Evolutionary conservation across 176 grass and related monocot genomes (phyloP).

Genomic region (Carex cristatella): DNA sequence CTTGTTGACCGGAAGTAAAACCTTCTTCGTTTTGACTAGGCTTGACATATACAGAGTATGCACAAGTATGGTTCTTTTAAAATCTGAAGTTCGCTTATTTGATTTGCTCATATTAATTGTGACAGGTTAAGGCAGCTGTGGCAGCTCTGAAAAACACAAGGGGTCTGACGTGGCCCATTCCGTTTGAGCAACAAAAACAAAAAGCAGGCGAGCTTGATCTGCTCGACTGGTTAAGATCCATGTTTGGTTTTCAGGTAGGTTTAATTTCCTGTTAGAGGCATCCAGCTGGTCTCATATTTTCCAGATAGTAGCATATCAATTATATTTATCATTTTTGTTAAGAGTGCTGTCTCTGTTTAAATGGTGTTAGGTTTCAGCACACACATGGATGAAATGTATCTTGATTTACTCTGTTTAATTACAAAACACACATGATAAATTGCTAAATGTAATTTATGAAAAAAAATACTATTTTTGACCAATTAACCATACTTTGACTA

Average conservation of each 20-base stretch:
- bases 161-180: constrained; percentile 74
- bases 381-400: not conserved
- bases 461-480: not conserved
- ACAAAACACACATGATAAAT: constrained; percentile 16
- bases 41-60: not conserved
- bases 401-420: not conserved
- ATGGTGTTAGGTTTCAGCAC: not conserved
- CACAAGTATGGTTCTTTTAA: not conserved
- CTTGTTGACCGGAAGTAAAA: not conserved
- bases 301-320: not conserved
- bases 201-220: constrained; percentile 73
- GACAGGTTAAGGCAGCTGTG: constrained; percentile 48
- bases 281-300: not conserved
- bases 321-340: not conserved
- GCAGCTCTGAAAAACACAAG: constrained; percentile 46
- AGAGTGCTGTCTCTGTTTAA: not conserved
- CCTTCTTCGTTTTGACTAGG: not conserved
- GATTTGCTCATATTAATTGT: not conserved
- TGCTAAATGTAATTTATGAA: constrained; percentile 12
- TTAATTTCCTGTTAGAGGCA: not conserved
- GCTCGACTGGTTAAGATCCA: constrained; percentile 90
- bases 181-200: constrained; percentile 70
- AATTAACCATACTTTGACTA: constrained; percentile 20
- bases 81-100: not conserved
- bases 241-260: constrained; percentile 97